phyloP scores from a whole-genome alignment of 208 protist species.

The Leishmania martiniquensis region DNA sequence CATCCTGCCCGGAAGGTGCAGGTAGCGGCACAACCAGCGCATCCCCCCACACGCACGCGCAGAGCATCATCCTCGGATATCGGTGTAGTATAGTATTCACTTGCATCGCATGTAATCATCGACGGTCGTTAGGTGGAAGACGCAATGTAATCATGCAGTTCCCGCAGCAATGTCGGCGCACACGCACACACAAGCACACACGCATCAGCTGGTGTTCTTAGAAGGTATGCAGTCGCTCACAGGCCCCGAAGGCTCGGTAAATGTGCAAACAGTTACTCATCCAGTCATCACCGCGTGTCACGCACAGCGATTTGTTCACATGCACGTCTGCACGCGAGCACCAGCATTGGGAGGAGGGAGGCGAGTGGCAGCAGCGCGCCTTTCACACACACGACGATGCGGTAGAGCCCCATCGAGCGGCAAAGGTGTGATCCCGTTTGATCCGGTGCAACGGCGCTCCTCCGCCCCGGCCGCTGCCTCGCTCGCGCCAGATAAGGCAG shows the following conservation, averaged over 20 bases:
- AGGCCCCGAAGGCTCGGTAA: not conserved
- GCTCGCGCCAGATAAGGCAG: too few species aligned
- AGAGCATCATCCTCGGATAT: constrained; percentile 24
- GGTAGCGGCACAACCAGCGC: constrained; percentile 4
- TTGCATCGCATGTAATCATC: constrained; percentile 33
- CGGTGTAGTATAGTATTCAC: constrained; percentile 34
- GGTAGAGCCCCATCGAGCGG: too few species aligned
- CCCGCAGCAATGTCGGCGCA: not conserved
- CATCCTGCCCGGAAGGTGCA: constrained; percentile 19
- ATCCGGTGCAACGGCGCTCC: too few species aligned
- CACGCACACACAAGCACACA: too few species aligned
- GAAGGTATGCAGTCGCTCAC: not conserved
- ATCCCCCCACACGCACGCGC: constrained; percentile 1
- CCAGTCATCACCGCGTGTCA: not conserved
- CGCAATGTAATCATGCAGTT: constrained; percentile 24
- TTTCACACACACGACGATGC: too few species aligned
- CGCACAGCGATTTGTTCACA: not conserved
- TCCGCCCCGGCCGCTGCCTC: too few species aligned
- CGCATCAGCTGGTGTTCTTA: too few species aligned
- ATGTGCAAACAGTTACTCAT: not conserved
- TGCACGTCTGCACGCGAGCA: not conserved
- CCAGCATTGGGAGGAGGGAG: too few species aligned
- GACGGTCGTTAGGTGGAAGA: constrained; percentile 25
- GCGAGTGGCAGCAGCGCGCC: too few species aligned
- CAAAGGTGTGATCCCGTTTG: too few species aligned